Percentiles rank a stretch among this genome's conserved stretches.
Conservation (phyloP, 2,329 filamentous ascomycete species). For the Aspergillus neoniger region DNA sequence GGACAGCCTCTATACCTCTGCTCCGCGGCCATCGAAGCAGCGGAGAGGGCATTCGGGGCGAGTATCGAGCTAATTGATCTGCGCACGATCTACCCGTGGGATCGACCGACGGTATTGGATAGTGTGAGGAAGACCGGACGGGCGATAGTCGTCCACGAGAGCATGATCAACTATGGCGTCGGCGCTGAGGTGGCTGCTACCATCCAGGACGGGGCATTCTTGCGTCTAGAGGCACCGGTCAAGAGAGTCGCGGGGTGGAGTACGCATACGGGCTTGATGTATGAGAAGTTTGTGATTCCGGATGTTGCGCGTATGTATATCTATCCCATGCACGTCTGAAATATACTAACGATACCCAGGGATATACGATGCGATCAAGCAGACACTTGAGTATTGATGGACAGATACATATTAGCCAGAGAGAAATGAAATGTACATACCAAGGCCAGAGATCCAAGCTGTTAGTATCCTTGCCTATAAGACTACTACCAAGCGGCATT, state of each 20-base stretch:
- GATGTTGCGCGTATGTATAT: slow-evolving; percentile 77
- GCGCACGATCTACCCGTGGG: slow-evolving; percentile 89
- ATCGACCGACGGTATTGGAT: slow-evolving; percentile 73
- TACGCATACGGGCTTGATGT: slow-evolving; percentile 76
- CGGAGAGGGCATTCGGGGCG: slow-evolving; percentile 73
- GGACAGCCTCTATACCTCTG: slow-evolving; percentile 88
- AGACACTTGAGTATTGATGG: slow-evolving; percentile 63
- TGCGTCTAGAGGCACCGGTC: slow-evolving; percentile 81
- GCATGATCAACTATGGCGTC: slow-evolving; percentile 86
- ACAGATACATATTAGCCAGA: background rate
- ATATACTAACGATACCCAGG: slow-evolving; percentile 48
- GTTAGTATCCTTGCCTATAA: too few species aligned
- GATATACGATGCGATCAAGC: slow-evolving; percentile 71
- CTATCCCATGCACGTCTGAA: background rate
- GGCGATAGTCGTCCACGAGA: slow-evolving; percentile 86
- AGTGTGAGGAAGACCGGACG: slow-evolving; percentile 86
- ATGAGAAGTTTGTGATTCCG: slow-evolving; percentile 78
- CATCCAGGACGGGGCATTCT: slow-evolving; percentile 84
- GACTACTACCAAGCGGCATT: background rate
- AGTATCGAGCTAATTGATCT: slow-evolving; percentile 85
- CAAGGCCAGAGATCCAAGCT: too few species aligned
- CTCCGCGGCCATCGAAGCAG: slow-evolving; percentile 71
- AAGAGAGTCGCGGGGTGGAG: slow-evolving; percentile 86
- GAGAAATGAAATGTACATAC: background rate
- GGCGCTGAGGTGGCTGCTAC: slow-evolving; percentile 87